These are phyloP conservation scores for Pyronema omphalodes DNA, from an alignment of 495 filamentous ascomycete genomes.

Conservation along the genomic window DNA sequence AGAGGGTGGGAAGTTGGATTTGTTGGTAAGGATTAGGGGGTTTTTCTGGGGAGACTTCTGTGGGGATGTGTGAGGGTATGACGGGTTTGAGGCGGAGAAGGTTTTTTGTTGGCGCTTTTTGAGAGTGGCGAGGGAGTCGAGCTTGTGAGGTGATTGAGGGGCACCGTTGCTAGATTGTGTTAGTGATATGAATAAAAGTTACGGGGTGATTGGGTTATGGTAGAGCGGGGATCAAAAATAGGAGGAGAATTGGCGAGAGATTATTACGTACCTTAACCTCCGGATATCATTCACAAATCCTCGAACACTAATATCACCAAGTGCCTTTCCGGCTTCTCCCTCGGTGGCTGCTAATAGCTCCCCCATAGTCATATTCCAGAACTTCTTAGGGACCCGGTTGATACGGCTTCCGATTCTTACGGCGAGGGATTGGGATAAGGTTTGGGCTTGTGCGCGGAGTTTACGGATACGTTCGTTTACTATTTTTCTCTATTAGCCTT, in stretches of 20 bases:
- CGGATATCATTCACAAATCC: slow-evolving; percentile 20
- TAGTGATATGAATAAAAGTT: too few species aligned
- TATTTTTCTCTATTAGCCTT: slow-evolving; percentile 22
- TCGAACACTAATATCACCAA: slow-evolving; percentile 4
- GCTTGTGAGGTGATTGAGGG: background rate
- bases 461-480: slow-evolving; percentile 85
- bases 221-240: background rate
- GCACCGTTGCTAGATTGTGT: too few species aligned
- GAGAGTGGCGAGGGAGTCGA: background rate
- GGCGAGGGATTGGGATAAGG: slow-evolving; percentile 67
- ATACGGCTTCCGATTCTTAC: slow-evolving; percentile 84
- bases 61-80: slow-evolving; percentile 14
- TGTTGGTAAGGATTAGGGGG: background rate
- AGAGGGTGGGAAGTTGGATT: slow-evolving; percentile 2
- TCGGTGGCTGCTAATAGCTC: slow-evolving; percentile 38
- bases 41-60: background rate
- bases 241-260: background rate
- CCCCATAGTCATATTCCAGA: slow-evolving; percentile 68
- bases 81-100: too few species aligned
- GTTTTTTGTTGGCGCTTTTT: background rate
- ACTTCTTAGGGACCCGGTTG: slow-evolving; percentile 68
- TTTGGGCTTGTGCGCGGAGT: slow-evolving; percentile 72
- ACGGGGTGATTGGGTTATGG: too few species aligned
- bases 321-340: background rate
- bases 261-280: slow-evolving; percentile 14